phyloP scores from a whole-genome alignment of 495 filamentous ascomycete species.

The Penicillium daleae region DNA sequence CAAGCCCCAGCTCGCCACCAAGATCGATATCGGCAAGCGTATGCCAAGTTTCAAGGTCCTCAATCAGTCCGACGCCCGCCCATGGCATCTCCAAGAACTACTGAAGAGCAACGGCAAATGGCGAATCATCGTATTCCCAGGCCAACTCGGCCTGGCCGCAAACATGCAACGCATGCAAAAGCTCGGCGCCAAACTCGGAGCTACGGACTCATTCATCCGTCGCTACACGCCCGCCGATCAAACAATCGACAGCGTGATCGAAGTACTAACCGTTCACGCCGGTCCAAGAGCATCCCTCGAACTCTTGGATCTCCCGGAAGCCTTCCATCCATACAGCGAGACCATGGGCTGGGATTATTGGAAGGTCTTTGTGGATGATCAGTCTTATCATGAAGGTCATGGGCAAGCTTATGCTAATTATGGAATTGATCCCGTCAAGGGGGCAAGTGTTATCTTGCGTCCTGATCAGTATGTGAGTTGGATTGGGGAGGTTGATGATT shows the following conservation, averaged over 20 bases:
- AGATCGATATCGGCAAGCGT: constrained; percentile 52
- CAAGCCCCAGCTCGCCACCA: constrained; percentile 40
- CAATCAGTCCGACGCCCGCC: constrained; percentile 57
- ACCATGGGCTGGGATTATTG: constrained; percentile 63
- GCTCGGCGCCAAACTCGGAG: constrained; percentile 48
- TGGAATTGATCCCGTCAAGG: constrained; percentile 59
- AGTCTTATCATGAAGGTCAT: constrained; percentile 62
- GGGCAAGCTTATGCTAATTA: constrained; percentile 63
- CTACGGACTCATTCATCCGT: constrained; percentile 46
- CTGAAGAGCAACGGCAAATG: constrained; percentile 58
- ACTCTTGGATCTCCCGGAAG: constrained; percentile 58
- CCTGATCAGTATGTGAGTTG: constrained; percentile 69
- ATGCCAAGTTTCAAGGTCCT: constrained; percentile 60
- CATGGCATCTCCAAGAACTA: constrained; percentile 56
- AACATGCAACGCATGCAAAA: constrained; percentile 47
- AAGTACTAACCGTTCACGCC: constrained; percentile 60
- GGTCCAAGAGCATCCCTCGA: constrained; percentile 50
- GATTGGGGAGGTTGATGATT: constrained; percentile 59
- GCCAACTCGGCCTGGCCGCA: constrained; percentile 45
- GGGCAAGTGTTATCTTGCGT: constrained; percentile 59
- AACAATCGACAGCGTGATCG: constrained; percentile 50
- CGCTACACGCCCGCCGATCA: constrained; percentile 43
- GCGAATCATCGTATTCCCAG: constrained; percentile 65
- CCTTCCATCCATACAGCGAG: constrained; percentile 57
- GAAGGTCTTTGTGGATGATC: constrained; percentile 66